Evolutionary conservation across 495 filamentous ascomycete species (phyloP), one percentile per base, ranked within the genome.

Genomic region (Aspergillus avenaceus): DNA sequence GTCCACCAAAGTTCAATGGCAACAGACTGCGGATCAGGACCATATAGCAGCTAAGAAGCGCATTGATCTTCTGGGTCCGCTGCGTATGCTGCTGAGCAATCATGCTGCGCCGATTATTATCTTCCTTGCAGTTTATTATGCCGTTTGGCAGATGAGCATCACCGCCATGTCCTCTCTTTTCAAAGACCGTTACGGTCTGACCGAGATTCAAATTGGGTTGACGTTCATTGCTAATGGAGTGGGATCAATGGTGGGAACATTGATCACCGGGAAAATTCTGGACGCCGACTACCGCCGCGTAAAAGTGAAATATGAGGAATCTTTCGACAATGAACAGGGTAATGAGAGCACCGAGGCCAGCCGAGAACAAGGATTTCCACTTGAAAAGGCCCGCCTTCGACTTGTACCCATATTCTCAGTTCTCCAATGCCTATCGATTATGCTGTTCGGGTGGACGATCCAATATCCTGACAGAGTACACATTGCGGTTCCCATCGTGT

Each of bases 371-470:
- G 37, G 60, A 9, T 74, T 79, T 26, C 77, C 77, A 0, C 63
- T 81, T 25, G 75, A 80, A 58, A 65, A 64, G 28, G 73, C 74
- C 4, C 72, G 77, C 1, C 65, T 80, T 0, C 61, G 74, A 41
- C 61, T 75, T 58, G 6, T 36, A 1, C 32, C 32, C 2, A 2
- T 36, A 13, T 9, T 16, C 32, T 36, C 18, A 14, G 13, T 8
- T 1, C 29, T 77, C 0, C 81, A 78, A 23, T 62, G 70, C 11
- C 46, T 64, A 4, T 71, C 69, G 0, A 62, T 74, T 11, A 62
- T 82, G 26, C 69, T 73, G 4, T 86, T 79, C 41, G 84, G 78
- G 18, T 86, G 84, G 84, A 76, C 76, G 1, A 58, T 85, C 1
- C 63, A 81, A 29, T 64, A 66, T 27, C 60, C 71, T 42, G 24